A percentile compares a stretch with the other conserved stretches of the same genome.
These are phyloP conservation scores for Tetradesmus obliquus DNA, from an alignment of 139 green algal species.

Conservation along the genomic window DNA sequence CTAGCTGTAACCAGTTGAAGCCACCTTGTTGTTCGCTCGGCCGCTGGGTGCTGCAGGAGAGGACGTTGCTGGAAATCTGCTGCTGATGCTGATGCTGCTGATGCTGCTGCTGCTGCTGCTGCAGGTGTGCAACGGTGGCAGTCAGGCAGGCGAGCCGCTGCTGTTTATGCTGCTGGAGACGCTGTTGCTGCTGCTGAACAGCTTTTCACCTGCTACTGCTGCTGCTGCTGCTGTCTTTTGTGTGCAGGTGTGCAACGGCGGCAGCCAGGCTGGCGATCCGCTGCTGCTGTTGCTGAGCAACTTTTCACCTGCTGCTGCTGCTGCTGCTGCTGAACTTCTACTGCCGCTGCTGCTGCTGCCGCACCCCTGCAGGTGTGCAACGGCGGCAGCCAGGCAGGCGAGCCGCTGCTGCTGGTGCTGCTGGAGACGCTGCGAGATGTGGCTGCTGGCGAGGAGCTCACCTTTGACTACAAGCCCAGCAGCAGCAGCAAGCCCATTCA, in stretches of 20 bases:
- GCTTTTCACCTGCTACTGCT: background rate
- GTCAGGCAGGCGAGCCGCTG: background rate
- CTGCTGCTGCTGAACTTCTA: background rate
- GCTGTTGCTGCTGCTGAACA: background rate
- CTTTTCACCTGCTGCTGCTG: no score
- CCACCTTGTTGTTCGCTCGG: no score
- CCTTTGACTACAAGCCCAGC: constrained; percentile 11
- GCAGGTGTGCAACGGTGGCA: background rate
- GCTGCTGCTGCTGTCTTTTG: background rate
- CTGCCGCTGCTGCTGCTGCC: background rate
- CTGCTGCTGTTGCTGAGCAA: background rate
- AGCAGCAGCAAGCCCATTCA: background rate
- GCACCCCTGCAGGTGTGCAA: background rate
- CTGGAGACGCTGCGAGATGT: background rate
- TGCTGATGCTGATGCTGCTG: background rate
- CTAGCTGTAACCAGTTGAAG: no score
- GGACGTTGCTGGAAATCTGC: background rate
- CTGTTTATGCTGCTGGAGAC: background rate
- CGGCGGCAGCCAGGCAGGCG: background rate
- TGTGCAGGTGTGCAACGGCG: background rate
- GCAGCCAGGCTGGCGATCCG: background rate
- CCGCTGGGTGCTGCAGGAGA: background rate
- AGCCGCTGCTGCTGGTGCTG: background rate
- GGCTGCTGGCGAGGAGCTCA: background rate
- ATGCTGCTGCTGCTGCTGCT: background rate